phyloP scores from a whole-genome alignment of 179 eudicot species.

The Amaranthus tricolor region DNA sequence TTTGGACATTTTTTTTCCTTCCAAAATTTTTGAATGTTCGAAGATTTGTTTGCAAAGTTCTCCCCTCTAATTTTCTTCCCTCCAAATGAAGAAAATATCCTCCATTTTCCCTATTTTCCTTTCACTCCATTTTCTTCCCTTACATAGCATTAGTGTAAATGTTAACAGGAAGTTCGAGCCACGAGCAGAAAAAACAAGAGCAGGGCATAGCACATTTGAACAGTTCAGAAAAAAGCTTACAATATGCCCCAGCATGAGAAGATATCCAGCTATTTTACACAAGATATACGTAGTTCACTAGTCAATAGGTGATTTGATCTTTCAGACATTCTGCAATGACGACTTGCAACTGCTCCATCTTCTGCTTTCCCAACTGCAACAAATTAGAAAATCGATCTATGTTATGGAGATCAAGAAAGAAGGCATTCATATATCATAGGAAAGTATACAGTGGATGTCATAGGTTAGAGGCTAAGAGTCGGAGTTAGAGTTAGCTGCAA shows the following conservation, averaged over 20 bases:
- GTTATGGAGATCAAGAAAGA: neutral
- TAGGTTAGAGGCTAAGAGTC: neutral
- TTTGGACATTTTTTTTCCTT: too few species aligned
- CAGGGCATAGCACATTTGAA: neutral
- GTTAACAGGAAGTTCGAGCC: neutral
- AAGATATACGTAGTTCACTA: neutral
- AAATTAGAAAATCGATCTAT: slow-evolving; percentile 1
- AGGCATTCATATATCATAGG: neutral
- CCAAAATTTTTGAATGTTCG: too few species aligned
- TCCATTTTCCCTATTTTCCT: too few species aligned
- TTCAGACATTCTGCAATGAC: slow-evolving; percentile 55
- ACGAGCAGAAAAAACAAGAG: neutral
- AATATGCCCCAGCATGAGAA: neutral
- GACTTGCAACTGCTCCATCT: slow-evolving; percentile 60
- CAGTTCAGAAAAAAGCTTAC: neutral
- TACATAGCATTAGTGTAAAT: neutral
- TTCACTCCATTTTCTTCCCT: too few species aligned
- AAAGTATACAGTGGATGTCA: neutral
- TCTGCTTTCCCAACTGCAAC: slow-evolving; percentile 53
- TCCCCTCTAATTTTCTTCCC: too few species aligned
- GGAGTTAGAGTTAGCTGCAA: neutral
- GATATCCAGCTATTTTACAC: neutral
- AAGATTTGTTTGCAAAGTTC: too few species aligned
- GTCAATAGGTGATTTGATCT: slow-evolving; percentile 45
- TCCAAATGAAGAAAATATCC: too few species aligned